Base-by-base conservation (phyloP, 2,329 filamentous ascomycete species). In the Annulohypoxylon truncatum region DNA sequence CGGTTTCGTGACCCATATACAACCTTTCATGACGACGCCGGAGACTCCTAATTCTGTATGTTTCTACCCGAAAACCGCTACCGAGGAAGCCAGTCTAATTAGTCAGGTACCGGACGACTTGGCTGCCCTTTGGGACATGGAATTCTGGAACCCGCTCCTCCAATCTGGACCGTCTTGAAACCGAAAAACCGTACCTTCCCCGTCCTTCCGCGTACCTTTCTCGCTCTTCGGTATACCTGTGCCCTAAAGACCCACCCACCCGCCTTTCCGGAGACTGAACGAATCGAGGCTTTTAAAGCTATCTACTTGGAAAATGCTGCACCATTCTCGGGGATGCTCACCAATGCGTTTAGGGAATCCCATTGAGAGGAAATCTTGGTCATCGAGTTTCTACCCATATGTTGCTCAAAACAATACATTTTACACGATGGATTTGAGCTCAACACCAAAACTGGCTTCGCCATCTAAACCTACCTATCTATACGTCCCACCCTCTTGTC, bases 121-220 rank as follows among this genome's bases (percentile, higher is more conserved):
- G 57, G 70, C 69, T 22, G 42, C 64, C 6, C 68, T 73, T 55
- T 76, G 74, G 73, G 74, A 76, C 40, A 71, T 70, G 65, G 75
- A 77, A 42, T 76, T 76, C 47, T 77, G 75, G 75, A 72, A 71
- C 42, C 74, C 74, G 9, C 60, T 73, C 7, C 65, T 72, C 10
- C 67, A 71, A 13, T 46, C 67, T 10, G 64, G 69, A 15, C 51
- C 50, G 7, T 26, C 67, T 10, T 69, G 44, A 68, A 15, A n/a
- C 3, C n/a, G 20, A 61, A 7, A 7, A 52, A n/a, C 28, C 12
- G 9, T 22, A 53, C 26, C 40, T 13, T 20, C 26, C 28, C n/a
- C 51, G 5, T 31, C 28, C 9, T 20, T n/a, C 3, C n/a, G 8
- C n/a, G n/a, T n/a, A n/a, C n/a, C n/a, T n/a, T 20, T 18, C 28